These are phyloP conservation scores for Oidiodendron maius DNA, from an alignment of 495 filamentous ascomycete genomes.

Conservation along the genomic window DNA sequence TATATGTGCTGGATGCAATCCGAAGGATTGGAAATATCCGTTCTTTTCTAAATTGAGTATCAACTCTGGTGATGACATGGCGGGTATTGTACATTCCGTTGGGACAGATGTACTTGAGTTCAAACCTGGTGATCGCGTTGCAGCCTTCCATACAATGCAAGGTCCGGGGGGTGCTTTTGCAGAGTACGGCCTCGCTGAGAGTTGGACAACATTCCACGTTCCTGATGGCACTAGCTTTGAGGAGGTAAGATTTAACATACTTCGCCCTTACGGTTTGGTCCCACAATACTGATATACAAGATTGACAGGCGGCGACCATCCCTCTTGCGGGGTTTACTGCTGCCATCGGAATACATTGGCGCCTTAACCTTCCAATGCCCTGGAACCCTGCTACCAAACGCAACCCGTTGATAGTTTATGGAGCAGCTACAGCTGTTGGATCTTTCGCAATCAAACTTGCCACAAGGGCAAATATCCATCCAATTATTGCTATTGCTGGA, in stretches of 20 bases:
- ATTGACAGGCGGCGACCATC: conserved; percentile 62
- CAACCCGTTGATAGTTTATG: conserved; percentile 46
- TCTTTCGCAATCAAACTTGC: conserved; percentile 64
- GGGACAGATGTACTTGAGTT: conserved; percentile 69
- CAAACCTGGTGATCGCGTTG: conserved; percentile 76
- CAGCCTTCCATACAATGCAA: conserved; percentile 62
- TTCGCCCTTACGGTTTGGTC: too few species aligned
- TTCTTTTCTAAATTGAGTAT: conserved; percentile 41
- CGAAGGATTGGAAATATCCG: conserved; percentile 51
- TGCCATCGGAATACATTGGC: conserved; percentile 52
- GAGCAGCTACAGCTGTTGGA: conserved; percentile 60
- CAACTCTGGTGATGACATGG: conserved; percentile 86
- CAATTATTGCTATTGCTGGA: conserved; percentile 64
- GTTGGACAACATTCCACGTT: conserved; percentile 32
- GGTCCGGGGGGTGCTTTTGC: conserved; percentile 53
- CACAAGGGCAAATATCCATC: conserved; percentile 59
- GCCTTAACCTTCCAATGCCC: conserved; percentile 54
- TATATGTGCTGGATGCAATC: conserved; percentile 61
- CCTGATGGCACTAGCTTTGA: conserved; percentile 34
- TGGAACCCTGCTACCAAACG: conserved; percentile 41
- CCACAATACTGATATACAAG: not conserved
- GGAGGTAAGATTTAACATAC: conserved; percentile 24
- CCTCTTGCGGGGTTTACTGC: conserved; percentile 68
- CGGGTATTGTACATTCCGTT: conserved; percentile 70
- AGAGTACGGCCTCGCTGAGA: conserved; percentile 60